Percentiles rank a stretch among this genome's conserved stretches.
Conservation (phyloP, 768 basidiomycete species). For the Rubroboletus satanas region DNA sequence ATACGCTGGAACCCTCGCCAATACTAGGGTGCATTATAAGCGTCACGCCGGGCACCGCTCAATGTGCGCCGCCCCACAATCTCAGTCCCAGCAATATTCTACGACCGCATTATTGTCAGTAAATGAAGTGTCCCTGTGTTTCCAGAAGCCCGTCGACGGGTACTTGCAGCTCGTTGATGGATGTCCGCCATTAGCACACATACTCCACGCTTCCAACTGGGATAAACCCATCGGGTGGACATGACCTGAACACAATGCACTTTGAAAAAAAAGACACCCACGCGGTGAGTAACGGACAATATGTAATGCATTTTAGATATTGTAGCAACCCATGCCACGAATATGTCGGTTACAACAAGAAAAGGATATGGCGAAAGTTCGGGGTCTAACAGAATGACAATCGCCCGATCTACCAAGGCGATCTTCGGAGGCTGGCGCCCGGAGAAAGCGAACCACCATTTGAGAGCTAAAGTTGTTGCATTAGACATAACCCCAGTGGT, state of each 20-base stretch:
- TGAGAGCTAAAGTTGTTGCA: constrained; percentile 20
- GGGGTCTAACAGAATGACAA: not conserved
- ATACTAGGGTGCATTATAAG: too few species aligned
- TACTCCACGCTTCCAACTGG: not conserved
- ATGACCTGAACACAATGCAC: not conserved
- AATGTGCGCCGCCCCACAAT: constrained; percentile 3
- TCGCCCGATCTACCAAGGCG: constrained; percentile 28
- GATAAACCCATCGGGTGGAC: not conserved
- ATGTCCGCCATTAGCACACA: not conserved
- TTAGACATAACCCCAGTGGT: not conserved
- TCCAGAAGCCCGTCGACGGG: constrained; percentile 3
- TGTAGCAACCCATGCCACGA: constrained; percentile 3
- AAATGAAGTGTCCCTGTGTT: constrained; percentile 3
- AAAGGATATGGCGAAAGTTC: not conserved
- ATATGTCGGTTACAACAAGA: constrained; percentile 10
- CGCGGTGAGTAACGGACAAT: not conserved
- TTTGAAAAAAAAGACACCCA: not conserved
- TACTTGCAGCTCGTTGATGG: not conserved
- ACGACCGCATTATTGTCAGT: not conserved
- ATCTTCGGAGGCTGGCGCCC: constrained; percentile 27
- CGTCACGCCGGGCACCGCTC: not conserved
- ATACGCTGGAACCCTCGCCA: not conserved
- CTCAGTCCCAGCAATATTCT: not conserved
- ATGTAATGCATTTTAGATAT: constrained; percentile 6
- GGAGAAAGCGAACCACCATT: constrained; percentile 30